Evolutionary conservation across 2,329 filamentous ascomycete species (phyloP).

Genomic region (Microsporum ferrugineum): DNA sequence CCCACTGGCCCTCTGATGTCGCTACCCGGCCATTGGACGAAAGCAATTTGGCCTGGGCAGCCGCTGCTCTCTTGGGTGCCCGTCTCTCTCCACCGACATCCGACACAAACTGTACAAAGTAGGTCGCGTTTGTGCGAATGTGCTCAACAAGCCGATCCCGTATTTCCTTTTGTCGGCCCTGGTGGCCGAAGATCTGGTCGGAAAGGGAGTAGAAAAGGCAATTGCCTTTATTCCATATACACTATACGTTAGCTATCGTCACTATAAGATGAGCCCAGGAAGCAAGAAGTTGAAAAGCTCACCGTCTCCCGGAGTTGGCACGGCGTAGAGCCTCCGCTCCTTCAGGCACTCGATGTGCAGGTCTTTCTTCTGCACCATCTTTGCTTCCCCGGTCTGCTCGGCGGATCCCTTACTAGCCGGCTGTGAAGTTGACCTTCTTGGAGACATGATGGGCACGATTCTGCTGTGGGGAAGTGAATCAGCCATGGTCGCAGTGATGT

Average conservation of each 20-base stretch:
- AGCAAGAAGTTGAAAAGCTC: conserved; percentile 28
- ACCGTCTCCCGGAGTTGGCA: conserved; percentile 52
- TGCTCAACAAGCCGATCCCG: conserved; percentile 49
- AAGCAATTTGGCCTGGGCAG: conserved; percentile 31
- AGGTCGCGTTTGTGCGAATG: conserved; percentile 48
- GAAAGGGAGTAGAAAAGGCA: conserved; percentile 59
- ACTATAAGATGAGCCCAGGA: background rate
- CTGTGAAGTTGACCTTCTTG: conserved; percentile 17
- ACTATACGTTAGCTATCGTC: conserved; percentile 1
- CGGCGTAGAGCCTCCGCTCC: conserved; percentile 47
- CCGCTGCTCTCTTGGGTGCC: conserved; percentile 43
- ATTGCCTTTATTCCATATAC: conserved; percentile 43
- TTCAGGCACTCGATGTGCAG: conserved; percentile 38
- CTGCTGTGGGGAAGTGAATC: conserved; percentile 27
- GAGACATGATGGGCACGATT: conserved; percentile 34
- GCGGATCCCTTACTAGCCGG: conserved; percentile 10
- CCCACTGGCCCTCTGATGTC: conserved; percentile 45
- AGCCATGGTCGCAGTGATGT: conserved; percentile 28
- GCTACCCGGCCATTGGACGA: conserved; percentile 35
- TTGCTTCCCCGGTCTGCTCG: conserved; percentile 10
- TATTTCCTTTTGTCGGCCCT: conserved; percentile 47
- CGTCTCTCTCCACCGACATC: conserved; percentile 46
- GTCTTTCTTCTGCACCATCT: conserved; percentile 18
- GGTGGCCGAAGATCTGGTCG: conserved; percentile 54
- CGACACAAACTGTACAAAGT: conserved; percentile 54